phyloP scores from a whole-genome alignment of 495 filamentous ascomycete species.

The Podospora pseudoanserina region DNA sequence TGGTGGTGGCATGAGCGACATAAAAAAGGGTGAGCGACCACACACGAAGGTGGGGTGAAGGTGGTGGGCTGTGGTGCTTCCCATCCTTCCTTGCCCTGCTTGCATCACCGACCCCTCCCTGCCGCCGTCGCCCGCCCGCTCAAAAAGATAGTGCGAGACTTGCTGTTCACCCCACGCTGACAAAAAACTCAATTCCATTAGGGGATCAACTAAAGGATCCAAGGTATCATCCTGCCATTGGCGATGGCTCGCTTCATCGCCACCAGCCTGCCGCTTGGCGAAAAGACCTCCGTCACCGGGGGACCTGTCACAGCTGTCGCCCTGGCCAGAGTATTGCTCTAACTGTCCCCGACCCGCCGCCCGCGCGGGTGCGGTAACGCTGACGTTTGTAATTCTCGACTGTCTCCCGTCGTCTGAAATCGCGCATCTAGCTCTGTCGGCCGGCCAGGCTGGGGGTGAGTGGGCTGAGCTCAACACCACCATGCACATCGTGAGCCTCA shows the following conservation, averaged over 20 bases:
- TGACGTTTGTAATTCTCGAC: slow-evolving; percentile 10
- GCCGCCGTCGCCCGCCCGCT: neutral
- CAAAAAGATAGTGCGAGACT: slow-evolving; percentile 28
- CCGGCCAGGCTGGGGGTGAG: neutral
- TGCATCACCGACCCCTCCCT: slow-evolving; percentile 28
- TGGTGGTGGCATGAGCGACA: slow-evolving; percentile 36
- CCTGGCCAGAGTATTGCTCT: slow-evolving; percentile 2
- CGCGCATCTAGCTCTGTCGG: slow-evolving; percentile 9
- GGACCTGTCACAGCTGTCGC: neutral
- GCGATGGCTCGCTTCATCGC: slow-evolving; percentile 3
- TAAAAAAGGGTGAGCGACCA: slow-evolving; percentile 30
- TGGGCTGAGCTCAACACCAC: neutral
- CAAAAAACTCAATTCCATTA: neutral
- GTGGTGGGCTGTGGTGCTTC: slow-evolving; percentile 2
- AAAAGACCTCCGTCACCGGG: slow-evolving; percentile 18
- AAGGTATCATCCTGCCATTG: slow-evolving; percentile 7
- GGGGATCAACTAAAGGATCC: too few relatives aligned
- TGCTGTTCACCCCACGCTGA: slow-evolving; percentile 10
- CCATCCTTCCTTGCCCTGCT: slow-evolving; percentile 12
- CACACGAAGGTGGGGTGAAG: slow-evolving; percentile 28
- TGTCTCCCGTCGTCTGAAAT: slow-evolving; percentile 16
- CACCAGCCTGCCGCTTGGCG: slow-evolving; percentile 1
- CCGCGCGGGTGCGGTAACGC: slow-evolving; percentile 5
- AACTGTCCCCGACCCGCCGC: slow-evolving; percentile 6
- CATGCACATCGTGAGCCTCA: neutral